Evolutionary conservation across 2,329 filamentous ascomycete genomes (phyloP).

Genomic region (Pleoardoris graminearum): DNA sequence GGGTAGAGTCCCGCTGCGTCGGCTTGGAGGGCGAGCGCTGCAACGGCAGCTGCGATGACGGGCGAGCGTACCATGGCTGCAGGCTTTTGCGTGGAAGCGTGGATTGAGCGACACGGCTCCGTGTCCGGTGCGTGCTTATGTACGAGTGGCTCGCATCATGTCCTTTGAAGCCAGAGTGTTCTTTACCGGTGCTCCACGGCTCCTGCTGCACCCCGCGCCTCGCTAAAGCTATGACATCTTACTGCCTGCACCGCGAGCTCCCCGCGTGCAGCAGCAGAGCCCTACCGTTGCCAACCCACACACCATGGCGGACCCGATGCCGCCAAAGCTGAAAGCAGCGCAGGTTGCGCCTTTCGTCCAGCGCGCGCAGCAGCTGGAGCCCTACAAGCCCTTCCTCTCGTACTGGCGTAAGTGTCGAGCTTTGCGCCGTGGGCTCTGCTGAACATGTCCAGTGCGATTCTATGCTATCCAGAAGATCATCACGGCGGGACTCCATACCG

Average conservation of each 20-base stretch:
- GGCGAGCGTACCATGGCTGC: slow-evolving; percentile 42
- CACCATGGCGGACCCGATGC: slow-evolving; percentile 72
- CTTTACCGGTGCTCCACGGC: slow-evolving; percentile 21
- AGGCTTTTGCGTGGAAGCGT: slow-evolving; percentile 2
- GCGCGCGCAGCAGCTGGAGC: slow-evolving; percentile 80
- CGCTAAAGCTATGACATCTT: slow-evolving; percentile 17
- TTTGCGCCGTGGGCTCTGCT: slow-evolving; percentile 14
- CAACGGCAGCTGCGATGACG: slow-evolving; percentile 55
- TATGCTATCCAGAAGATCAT: slow-evolving; percentile 94
- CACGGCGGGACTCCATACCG: slow-evolving; percentile 73
- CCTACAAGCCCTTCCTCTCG: slow-evolving; percentile 81
- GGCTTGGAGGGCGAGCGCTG: slow-evolving; percentile 67
- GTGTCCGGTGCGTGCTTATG: slow-evolving; percentile 17
- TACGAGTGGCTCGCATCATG: slow-evolving; percentile 23
- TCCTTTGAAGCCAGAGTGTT: slow-evolving; percentile 25
- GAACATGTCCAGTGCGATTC: slow-evolving; percentile 29
- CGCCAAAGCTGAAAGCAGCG: slow-evolving; percentile 72
- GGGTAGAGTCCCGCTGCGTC: slow-evolving; percentile 76
- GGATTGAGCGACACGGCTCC: slow-evolving; percentile 10
- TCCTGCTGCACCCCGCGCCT: slow-evolving; percentile 20
- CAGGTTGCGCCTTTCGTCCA: slow-evolving; percentile 84
- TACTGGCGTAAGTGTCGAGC: slow-evolving; percentile 82
- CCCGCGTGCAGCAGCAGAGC: not conserved
- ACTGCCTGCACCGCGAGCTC: slow-evolving; percentile 4
- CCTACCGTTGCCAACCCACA: no score